phyloP scores from a whole-genome alignment of 306 rosid genomes.

The Citrullus amarus region DNA sequence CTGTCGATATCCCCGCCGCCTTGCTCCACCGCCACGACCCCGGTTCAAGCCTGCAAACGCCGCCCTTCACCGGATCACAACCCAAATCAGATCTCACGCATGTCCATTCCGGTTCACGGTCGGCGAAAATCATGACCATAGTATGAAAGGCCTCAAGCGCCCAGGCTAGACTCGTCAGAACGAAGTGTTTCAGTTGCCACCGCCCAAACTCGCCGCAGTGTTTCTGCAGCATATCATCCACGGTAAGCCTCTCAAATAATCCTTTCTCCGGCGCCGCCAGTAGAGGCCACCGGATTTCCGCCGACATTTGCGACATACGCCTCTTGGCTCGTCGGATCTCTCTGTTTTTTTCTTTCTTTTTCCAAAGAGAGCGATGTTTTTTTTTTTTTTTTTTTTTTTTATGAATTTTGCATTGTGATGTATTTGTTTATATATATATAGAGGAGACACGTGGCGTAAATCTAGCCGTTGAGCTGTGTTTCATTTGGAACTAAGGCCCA shows the following conservation, averaged over 20 bases:
- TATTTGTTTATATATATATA: no score
- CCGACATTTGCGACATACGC: background rate
- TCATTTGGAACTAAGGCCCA: no score
- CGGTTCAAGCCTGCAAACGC: conserved; percentile 33
- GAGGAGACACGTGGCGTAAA: no score
- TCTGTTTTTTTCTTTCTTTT: no score
- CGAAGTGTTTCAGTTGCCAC: conserved; percentile 76
- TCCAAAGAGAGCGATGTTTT: background rate
- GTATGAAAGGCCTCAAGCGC: conserved; percentile 86
- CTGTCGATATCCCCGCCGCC: conserved; percentile 30
- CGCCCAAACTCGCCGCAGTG: conserved; percentile 82
- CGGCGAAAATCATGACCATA: conserved; percentile 91
- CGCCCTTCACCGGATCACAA: conserved; percentile 17
- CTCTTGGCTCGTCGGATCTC: background rate
- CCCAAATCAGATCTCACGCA: conserved; percentile 21
- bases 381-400: no score
- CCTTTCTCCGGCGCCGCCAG: background rate
- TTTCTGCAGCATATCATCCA: conserved; percentile 62
- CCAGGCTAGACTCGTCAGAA: conserved; percentile 78
- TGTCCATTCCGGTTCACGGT: conserved; percentile 52
- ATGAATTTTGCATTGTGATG: background rate
- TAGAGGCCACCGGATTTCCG: conserved; percentile 25
- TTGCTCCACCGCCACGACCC: conserved; percentile 73
- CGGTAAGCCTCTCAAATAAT: conserved; percentile 26
- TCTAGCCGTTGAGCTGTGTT: no score